phyloP scores from a whole-genome alignment of 1,284 basidiomycete species.

The Testicularia cyperi region DNA sequence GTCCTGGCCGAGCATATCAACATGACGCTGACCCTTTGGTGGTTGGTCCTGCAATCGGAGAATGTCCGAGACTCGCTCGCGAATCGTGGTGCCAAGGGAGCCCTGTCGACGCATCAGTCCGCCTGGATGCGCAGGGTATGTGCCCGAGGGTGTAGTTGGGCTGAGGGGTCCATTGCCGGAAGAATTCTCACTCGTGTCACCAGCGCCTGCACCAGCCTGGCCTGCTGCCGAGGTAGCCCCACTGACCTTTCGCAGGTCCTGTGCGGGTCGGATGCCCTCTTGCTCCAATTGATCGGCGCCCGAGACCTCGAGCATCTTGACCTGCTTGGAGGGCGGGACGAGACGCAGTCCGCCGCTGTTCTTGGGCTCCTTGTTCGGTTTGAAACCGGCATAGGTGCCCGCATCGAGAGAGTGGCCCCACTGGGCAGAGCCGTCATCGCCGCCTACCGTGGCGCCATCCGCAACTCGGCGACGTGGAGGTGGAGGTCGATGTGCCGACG shows the following conservation, averaged over 20 bases:
- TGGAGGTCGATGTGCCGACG: slow-evolving; percentile 3
- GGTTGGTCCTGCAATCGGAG: slow-evolving; percentile 31
- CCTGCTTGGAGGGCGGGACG: slow-evolving; percentile 43
- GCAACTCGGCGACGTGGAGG: slow-evolving; percentile 27
- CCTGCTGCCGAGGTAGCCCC: too few relatives aligned
- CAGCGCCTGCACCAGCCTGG: neutral
- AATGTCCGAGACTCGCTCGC: slow-evolving; percentile 38
- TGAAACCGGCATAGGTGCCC: slow-evolving; percentile 52
- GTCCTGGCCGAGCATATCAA: slow-evolving; percentile 43
- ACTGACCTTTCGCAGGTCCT: slow-evolving; percentile 20
- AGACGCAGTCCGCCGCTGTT: slow-evolving; percentile 45
- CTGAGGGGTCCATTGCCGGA: slow-evolving; percentile 13
- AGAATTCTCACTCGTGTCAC: slow-evolving; percentile 2
- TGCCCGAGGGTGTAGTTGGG: slow-evolving; percentile 12
- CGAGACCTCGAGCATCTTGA: slow-evolving; percentile 20
- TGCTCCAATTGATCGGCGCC: slow-evolving; percentile 17
- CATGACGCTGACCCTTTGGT: slow-evolving; percentile 35
- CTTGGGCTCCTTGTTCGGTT: slow-evolving; percentile 38
- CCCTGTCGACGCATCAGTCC: slow-evolving; percentile 29
- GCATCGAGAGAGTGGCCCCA: slow-evolving; percentile 47
- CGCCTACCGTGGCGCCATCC: slow-evolving; percentile 1
- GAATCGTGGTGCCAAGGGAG: slow-evolving; percentile 22
- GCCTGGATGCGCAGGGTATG: slow-evolving; percentile 9
- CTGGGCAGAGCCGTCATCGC: slow-evolving; percentile 9
- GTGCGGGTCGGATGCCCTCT: slow-evolving; percentile 25